Percentiles rank a stretch among this genome's conserved stretches.
phyloP scores from a whole-genome alignment of 78 protist genomes.

The Polysphondylium violaceum region DNA sequence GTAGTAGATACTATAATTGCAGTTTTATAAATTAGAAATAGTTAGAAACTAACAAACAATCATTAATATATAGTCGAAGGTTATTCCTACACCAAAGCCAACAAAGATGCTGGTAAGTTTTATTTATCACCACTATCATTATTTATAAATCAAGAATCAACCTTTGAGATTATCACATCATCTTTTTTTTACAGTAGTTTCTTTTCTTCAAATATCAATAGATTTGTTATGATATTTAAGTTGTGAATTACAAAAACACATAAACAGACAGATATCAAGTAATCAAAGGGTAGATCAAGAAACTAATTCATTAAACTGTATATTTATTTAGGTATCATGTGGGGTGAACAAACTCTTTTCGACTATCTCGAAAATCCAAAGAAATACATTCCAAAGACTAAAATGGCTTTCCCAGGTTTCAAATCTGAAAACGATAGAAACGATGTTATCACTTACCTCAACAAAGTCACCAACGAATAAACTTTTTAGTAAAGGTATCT shows the following conservation, averaged over 20 bases:
- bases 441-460: neutral
- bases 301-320: neutral
- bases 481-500: neutral
- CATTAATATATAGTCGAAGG: too few species aligned
- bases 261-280: too few species aligned
- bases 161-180: too few species aligned
- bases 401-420: conserved; percentile 86
- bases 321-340: conserved; percentile 76
- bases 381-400: conserved; percentile 95
- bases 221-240: too few species aligned
- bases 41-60: too few species aligned
- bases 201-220: too few species aligned
- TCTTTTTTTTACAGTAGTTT: too few species aligned
- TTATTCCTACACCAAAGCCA: conserved; percentile 92
- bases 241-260: too few species aligned
- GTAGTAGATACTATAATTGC: too few species aligned
- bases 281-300: neutral
- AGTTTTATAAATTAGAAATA: too few species aligned
- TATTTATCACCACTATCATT: neutral
- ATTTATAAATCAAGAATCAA: too few species aligned
- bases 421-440: neutral
- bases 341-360: conserved; percentile 92
- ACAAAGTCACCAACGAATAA: conserved; percentile 13
- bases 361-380: conserved; percentile 93
- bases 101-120: conserved; percentile 88